Conservation (phyloP, 2,329 filamentous ascomycete genomes). For the Alternaria brassicae region DNA sequence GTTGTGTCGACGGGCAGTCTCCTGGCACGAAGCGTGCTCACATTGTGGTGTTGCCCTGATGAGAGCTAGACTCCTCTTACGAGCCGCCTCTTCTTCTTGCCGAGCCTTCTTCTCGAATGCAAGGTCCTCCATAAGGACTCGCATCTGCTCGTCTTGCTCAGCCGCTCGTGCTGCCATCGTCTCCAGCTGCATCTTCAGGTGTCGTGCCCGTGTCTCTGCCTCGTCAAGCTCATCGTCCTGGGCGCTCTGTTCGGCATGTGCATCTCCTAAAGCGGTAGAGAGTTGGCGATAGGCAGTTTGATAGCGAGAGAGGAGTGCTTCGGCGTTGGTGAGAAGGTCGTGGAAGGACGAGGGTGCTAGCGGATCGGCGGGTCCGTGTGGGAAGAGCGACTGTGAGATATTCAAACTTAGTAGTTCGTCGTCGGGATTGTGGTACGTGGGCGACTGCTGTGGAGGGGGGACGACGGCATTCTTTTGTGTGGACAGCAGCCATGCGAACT, state of each 20-base stretch:
- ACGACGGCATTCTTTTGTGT: conserved; percentile 44
- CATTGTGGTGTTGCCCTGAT: conserved; percentile 30
- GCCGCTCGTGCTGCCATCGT: conserved; percentile 63
- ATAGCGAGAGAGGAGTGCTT: conserved; percentile 61
- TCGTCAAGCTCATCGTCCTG: conserved; percentile 69
- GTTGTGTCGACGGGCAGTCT: conserved; percentile 37
- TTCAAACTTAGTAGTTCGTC: conserved; percentile 63
- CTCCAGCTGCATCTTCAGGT: conserved; percentile 67
- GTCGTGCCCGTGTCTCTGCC: conserved; percentile 62
- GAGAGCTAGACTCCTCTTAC: conserved; percentile 41
- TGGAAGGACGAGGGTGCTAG: conserved; percentile 63
- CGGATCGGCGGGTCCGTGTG: conserved; percentile 57
- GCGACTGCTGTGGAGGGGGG: conserved; percentile 33
- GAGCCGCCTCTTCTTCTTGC: conserved; percentile 46
- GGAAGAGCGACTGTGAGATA: conserved; percentile 62
- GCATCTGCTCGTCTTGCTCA: conserved; percentile 64
- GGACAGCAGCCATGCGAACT: conserved; percentile 48
- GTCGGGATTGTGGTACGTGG: conserved; percentile 47
- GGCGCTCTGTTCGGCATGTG: conserved; percentile 62
- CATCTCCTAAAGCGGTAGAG: conserved; percentile 55
- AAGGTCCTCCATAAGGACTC: conserved; percentile 43
- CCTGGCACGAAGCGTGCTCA: conserved; percentile 27
- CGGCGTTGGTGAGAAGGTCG: conserved; percentile 63
- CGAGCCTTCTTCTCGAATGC: conserved; percentile 43
- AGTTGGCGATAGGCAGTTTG: conserved; percentile 63